These are phyloP conservation scores for Trichophaea hybrida DNA, from an alignment of 2,329 filamentous ascomycete species.

Conservation along the genomic window DNA sequence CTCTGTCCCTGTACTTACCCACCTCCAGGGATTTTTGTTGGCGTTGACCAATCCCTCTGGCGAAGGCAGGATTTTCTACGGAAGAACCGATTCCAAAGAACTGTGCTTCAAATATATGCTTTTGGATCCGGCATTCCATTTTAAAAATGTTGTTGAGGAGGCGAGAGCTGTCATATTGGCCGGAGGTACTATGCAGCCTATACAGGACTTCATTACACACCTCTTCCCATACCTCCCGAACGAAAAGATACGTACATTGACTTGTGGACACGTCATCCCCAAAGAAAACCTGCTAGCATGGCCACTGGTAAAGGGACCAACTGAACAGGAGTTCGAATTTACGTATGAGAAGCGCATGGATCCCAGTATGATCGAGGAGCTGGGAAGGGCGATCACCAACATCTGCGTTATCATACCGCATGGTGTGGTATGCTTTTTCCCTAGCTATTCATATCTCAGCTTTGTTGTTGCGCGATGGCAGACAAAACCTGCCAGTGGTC, in stretches of 20 bases:
- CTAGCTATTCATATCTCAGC: slow-evolving; percentile 81
- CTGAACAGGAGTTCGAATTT: slow-evolving; percentile 58
- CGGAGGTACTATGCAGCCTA: slow-evolving; percentile 95
- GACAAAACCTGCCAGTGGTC: slow-evolving; percentile 27
- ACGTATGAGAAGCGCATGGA: slow-evolving; percentile 65
- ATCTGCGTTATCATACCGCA: slow-evolving; percentile 65
- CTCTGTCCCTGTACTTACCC: slow-evolving; percentile 43
- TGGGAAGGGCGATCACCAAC: slow-evolving; percentile 59
- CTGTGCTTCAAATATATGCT: slow-evolving; percentile 50
- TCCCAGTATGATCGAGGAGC: slow-evolving; percentile 53
- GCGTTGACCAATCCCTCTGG: slow-evolving; percentile 74
- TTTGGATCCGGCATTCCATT: slow-evolving; percentile 80
- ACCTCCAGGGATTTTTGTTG: slow-evolving; percentile 55
- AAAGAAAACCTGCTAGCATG: slow-evolving; percentile 64
- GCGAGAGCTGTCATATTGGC: slow-evolving; percentile 80
- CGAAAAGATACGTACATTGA: slow-evolving; percentile 59
- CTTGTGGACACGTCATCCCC: slow-evolving; percentile 90
- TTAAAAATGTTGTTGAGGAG: slow-evolving; percentile 70
- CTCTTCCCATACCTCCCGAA: slow-evolving; percentile 61
- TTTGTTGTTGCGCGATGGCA: slow-evolving; percentile 54
- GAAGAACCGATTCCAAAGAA: slow-evolving; percentile 33
- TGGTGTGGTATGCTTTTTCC: slow-evolving; percentile 88
- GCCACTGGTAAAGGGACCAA: slow-evolving; percentile 43
- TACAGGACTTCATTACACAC: slow-evolving; percentile 75
- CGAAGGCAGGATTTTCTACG: slow-evolving; percentile 52